phyloP scores from a whole-genome alignment of 2,329 filamentous ascomycete genomes.

The Ophiostoma ulmi region DNA sequence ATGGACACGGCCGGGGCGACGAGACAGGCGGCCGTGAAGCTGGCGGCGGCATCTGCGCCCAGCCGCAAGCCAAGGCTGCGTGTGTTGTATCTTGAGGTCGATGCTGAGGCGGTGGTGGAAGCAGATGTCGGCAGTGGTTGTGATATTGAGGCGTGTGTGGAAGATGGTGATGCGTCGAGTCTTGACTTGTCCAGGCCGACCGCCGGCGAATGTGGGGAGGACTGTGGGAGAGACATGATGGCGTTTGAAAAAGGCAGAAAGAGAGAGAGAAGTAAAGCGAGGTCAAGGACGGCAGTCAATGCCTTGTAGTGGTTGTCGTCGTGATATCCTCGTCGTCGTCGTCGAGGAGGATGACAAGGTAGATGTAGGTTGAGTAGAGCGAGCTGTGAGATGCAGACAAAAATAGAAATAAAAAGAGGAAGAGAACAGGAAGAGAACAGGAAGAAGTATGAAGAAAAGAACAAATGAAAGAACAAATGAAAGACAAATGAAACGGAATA shows the following conservation, averaged over 20 bases:
- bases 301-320: background rate
- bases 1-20: constrained; percentile 82
- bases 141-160: background rate
- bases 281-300: background rate
- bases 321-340: background rate
- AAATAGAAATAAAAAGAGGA: background rate
- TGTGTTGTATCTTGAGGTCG: constrained; percentile 26
- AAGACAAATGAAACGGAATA: background rate
- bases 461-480: background rate
- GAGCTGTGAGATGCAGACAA: background rate
- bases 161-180: background rate
- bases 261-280: background rate
- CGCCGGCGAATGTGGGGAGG: background rate
- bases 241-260: background rate
- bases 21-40: constrained; percentile 57
- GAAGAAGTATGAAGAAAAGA: background rate
- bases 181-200: background rate
- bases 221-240: background rate
- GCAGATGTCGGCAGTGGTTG: background rate
- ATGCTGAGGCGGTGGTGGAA: background rate
- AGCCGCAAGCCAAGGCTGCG: constrained; percentile 34
- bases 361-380: background rate
- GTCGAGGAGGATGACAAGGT: background rate
- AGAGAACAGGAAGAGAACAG: background rate
- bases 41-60: constrained; percentile 23